A percentile compares a stretch with the other conserved stretches of the same genome.
These are phyloP conservation scores for Platanthera zijinensis DNA, from an alignment of 106 monocot species.

Conservation along the genomic window DNA sequence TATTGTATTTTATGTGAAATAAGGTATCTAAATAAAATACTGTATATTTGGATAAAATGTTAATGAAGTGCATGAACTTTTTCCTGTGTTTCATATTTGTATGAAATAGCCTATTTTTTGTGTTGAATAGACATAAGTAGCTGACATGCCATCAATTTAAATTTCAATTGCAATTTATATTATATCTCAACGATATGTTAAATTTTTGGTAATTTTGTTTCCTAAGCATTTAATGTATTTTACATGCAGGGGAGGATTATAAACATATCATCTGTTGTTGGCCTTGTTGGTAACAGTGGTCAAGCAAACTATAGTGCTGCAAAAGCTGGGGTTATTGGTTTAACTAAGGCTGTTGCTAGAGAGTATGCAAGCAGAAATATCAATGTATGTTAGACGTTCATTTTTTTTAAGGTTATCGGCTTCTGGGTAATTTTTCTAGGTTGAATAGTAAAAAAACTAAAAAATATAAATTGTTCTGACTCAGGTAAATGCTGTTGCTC, in stretches of 20 bases:
- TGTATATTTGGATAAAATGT: no score
- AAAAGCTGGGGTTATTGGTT: slow-evolving; percentile 86
- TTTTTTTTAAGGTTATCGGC: neutral
- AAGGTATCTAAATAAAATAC: no score
- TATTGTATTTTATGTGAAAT: no score
- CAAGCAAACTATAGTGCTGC: slow-evolving; percentile 95
- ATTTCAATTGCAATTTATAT: neutral
- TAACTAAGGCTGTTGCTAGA: slow-evolving; percentile 71
- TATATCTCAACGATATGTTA: neutral
- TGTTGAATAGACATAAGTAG: no score
- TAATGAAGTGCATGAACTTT: no score
- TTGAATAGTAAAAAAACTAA: neutral
- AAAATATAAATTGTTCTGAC: neutral
- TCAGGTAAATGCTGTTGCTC: slow-evolving; percentile 90
- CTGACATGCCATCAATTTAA: neutral
- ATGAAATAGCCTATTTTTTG: no score
- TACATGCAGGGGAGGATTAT: slow-evolving; percentile 71
- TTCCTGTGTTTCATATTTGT: no score
- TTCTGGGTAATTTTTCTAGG: neutral
- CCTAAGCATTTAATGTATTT: neutral
- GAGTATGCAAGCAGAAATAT: slow-evolving; percentile 94
- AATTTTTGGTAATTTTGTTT: neutral
- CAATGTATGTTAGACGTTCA: slow-evolving; percentile 24
- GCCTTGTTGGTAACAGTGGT: slow-evolving; percentile 68
- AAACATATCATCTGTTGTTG: slow-evolving; percentile 83